These are phyloP conservation scores for Macrocybe gigantea DNA, from an alignment of 768 basidiomycete genomes.

Conservation along the genomic window DNA sequence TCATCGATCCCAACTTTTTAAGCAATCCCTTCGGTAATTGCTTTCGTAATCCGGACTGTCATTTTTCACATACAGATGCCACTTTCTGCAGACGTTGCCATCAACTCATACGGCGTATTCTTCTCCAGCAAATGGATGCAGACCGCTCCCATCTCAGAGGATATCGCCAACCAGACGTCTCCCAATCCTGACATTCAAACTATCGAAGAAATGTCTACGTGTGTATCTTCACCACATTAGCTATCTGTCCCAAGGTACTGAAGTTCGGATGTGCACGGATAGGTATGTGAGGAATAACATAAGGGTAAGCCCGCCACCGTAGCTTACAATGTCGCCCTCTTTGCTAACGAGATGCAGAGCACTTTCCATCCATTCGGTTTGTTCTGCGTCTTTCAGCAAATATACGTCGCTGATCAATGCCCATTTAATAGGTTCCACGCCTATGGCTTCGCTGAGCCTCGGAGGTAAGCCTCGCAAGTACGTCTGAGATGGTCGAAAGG, in stretches of 20 bases:
- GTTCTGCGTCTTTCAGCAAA: conserved; percentile 11
- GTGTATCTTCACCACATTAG: too few species aligned
- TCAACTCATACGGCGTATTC: conserved; percentile 5
- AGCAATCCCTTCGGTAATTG: too few species aligned
- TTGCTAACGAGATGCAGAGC: too few species aligned
- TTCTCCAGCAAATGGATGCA: conserved; percentile 4
- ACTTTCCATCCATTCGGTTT: not conserved
- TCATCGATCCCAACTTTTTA: conserved; percentile 10
- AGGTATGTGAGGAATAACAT: conserved; percentile 7
- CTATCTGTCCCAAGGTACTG: too few species aligned
- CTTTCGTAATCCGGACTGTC: too few species aligned
- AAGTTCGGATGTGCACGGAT: too few species aligned
- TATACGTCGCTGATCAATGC: conserved; percentile 17
- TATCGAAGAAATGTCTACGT: not conserved
- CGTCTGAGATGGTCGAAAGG: too few species aligned
- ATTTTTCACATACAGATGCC: conserved; percentile 5
- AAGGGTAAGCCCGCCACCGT: not conserved
- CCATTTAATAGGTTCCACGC: conserved; percentile 24
- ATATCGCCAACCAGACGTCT: conserved; percentile 5
- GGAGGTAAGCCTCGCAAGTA: conserved; percentile 13
- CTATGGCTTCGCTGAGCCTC: conserved; percentile 14
- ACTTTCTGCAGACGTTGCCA: conserved; percentile 11
- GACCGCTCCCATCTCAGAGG: conserved; percentile 8
- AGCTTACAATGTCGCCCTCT: not conserved
- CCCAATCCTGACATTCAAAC: conserved; percentile 9